Conservation (phyloP, 805 yeast genomes). For the Starmera dryadoides region DNA sequence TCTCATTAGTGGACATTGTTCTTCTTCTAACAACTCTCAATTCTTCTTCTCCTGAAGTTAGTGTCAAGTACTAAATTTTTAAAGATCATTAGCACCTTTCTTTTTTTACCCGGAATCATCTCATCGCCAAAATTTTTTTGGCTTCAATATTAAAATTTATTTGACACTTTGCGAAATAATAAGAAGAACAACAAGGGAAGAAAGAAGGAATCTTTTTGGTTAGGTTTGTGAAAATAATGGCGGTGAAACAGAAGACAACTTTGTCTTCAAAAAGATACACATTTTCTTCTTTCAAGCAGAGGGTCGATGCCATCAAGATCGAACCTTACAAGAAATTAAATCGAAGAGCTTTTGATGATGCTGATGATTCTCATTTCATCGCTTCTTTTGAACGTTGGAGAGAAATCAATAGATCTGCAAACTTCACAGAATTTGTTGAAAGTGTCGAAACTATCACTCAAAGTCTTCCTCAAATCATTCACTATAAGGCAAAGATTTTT, state of each 20-base stretch:
- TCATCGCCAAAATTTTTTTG: too few relatives aligned
- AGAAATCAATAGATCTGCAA: conserved; percentile 73
- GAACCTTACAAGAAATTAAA: conserved; percentile 58
- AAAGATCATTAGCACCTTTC: too few relatives aligned
- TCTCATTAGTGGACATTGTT: background rate
- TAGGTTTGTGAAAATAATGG: too few relatives aligned
- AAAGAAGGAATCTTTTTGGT: too few relatives aligned
- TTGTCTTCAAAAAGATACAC: conserved; percentile 45
- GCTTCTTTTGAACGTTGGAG: conserved; percentile 81
- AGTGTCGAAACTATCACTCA: conserved; percentile 48
- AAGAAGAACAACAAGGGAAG: too few relatives aligned
- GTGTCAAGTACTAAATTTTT: too few relatives aligned
- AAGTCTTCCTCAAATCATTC: conserved; percentile 74
- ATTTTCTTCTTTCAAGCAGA: conserved; percentile 72
- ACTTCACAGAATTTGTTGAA: conserved; percentile 56
- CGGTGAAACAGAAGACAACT: background rate
- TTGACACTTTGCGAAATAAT: too few relatives aligned
- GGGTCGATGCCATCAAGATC: conserved; percentile 76
- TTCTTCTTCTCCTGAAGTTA: too few relatives aligned
- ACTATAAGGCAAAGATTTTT: conserved; percentile 60
- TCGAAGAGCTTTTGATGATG: conserved; percentile 60
- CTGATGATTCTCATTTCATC: conserved; percentile 70
- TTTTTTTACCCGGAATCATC: too few relatives aligned
- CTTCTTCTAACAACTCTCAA: too few relatives aligned
- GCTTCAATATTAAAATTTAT: too few relatives aligned